Base-by-base conservation (phyloP, 306 rosid genomes). In the Trichosanthes truncata region DNA sequence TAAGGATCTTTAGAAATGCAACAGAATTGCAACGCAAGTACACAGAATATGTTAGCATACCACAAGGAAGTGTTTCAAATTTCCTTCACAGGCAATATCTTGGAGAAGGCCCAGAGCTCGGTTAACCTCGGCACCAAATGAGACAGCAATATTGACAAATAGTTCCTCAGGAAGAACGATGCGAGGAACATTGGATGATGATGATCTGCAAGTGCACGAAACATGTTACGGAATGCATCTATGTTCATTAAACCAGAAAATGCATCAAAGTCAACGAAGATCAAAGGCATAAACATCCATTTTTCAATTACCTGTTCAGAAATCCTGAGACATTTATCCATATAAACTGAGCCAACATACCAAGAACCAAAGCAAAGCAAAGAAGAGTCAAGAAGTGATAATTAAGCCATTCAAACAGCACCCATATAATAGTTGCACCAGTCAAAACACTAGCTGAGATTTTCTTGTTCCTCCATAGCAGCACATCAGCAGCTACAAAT, bases 401-500 rank as follows among this genome's bases (percentile, higher is more conserved):
- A 69, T 90, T 82, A 57, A 95, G 92, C 99, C 97, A 95, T 85
- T 93, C 97, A 80, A 95, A 93, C 69, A 95, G 86, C 86, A 90
- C 93, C 99, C 99, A 95, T 38, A 88, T 71, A 78, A 82, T 66
- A 21, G 99, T 95, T 80, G 97, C 91, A 65, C 82, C 86, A 23
- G 88, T 57, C 84, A 93, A 88, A 79, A 91, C 89, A 21, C 97
- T 84, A 3, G 97, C 94, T 49, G 97, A 93, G 76, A 92, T 93
- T 85, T 93, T 95, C 89, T 93, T 95, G 97, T 95, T 90, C 89
- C 97, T 93, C 99, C 99, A 95, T 77, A 95, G 84, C 87, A 95
- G 82, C 80, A 91, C 88, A 86, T 95, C 99, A 78, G 97, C 99
- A 82, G 97, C 98, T 95, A 78, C 74, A 80, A 31, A 81, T 84